A percentile compares a stretch with the other conserved stretches of the same genome.
These are phyloP conservation scores for Verticillium zaregamsianum DNA, from an alignment of 2,329 filamentous ascomycete genomes.

Conservation along the genomic window DNA sequence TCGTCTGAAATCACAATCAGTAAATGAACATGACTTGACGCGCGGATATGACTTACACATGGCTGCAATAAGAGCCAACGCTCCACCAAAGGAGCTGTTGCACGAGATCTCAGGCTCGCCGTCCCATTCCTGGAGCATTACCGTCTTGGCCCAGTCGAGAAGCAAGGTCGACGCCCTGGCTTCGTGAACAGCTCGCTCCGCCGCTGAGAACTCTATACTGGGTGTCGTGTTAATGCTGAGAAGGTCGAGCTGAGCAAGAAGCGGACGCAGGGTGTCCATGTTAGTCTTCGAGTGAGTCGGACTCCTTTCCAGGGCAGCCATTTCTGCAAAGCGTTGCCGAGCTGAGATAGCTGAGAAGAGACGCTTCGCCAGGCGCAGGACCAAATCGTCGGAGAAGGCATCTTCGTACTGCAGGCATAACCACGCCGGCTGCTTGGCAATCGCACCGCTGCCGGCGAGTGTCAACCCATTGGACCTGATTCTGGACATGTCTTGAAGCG, in stretches of 20 bases:
- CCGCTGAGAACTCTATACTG: constrained; percentile 42
- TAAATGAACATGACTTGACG: not conserved
- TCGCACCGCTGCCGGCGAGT: constrained; percentile 39
- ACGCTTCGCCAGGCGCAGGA: constrained; percentile 53
- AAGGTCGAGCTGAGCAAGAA: constrained; percentile 51
- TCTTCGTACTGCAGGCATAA: constrained; percentile 60
- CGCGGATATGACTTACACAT: constrained; percentile 55
- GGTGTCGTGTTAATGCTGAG: constrained; percentile 40
- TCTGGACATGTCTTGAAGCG: constrained; percentile 56
- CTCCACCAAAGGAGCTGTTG: constrained; percentile 70
- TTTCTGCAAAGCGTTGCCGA: constrained; percentile 44
- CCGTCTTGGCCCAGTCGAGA: constrained; percentile 69
- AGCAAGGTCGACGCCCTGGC: constrained; percentile 52
- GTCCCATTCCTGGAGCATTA: constrained; percentile 79
- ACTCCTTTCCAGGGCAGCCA: constrained; percentile 31
- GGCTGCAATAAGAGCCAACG: constrained; percentile 66
- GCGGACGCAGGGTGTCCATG: constrained; percentile 39
- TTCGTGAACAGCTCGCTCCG: constrained; percentile 52
- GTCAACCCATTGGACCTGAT: constrained; percentile 51
- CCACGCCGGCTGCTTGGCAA: constrained; percentile 40
- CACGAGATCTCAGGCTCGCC: constrained; percentile 66
- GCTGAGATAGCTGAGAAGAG: constrained; percentile 54
- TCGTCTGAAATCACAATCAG: constrained; percentile 41
- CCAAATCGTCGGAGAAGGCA: constrained; percentile 57
- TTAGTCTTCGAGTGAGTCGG: constrained; percentile 25